Conservation (phyloP, 352 stramenopile species). For the Phytophthora sp. region DNA sequence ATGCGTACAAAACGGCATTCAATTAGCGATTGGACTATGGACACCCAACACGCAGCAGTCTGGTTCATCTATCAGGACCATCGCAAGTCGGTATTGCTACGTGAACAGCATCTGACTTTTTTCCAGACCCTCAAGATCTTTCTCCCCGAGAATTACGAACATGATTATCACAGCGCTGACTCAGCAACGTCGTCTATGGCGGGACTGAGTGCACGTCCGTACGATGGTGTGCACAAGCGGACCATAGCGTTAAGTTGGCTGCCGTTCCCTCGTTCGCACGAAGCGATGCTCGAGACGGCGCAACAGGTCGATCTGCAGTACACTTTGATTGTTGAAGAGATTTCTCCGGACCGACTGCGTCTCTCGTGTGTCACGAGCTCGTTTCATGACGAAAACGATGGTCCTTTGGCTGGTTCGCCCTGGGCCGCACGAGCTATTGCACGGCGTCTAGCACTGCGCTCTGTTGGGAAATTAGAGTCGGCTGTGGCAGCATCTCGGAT, state of each 20-base stretch:
- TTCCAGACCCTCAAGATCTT: constrained; percentile 74
- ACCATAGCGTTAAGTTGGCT: constrained; percentile 69
- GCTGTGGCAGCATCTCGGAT: constrained; percentile 57
- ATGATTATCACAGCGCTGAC: constrained; percentile 21
- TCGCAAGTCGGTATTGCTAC: constrained; percentile 53
- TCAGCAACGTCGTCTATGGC: constrained; percentile 32
- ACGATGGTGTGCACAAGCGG: constrained; percentile 58
- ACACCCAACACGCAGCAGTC: constrained; percentile 66
- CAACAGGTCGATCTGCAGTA: constrained; percentile 62
- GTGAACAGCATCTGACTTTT: constrained; percentile 63
- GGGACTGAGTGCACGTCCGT: constrained; percentile 37
- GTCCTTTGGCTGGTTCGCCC: constrained; percentile 32
- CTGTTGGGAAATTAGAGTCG: constrained; percentile 52
- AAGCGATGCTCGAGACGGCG: constrained; percentile 29
- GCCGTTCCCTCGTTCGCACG: constrained; percentile 48
- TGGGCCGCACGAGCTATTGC: constrained; percentile 48
- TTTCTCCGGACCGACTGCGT: constrained; percentile 47
- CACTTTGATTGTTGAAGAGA: constrained; percentile 70
- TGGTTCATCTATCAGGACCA: constrained; percentile 66
- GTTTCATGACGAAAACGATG: constrained; percentile 53
- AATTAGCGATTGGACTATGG: constrained; percentile 39
- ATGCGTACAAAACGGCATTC: constrained; percentile 44
- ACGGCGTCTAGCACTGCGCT: constrained; percentile 50
- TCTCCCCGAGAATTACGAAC: constrained; percentile 41
- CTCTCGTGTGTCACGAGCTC: constrained; percentile 65